Evolutionary conservation across 2,329 filamentous ascomycete species (phyloP), one percentile per base, ranked within the genome.

Genomic region (Fusarium chaquense): DNA sequence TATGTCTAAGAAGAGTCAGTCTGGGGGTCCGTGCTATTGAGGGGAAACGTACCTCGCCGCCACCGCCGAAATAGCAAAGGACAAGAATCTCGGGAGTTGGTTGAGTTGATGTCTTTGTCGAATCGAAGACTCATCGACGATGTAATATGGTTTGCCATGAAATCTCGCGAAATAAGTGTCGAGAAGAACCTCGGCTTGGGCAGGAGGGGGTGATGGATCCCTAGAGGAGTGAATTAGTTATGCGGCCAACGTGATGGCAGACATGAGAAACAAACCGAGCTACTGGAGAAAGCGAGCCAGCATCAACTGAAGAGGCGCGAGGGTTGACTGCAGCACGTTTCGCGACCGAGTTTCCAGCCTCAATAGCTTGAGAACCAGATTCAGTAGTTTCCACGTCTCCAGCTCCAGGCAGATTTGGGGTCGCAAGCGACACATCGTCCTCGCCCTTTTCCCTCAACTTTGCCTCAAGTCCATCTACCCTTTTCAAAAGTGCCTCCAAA

Each of bases 391-490:
- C 70, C 53, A 71, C 62, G 10, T 77, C 74, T 13, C 45, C 60
- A 12, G 45, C 47, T 13, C 40, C 71, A 4, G 63, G 58, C 26
- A 62, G 46, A 33, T 68, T 70, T 26, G 75, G 55, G 36, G 56
- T 56, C n/a, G 70, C 69, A 62, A 75, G 73, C 15, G 74, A 75
- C n/a, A 56, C 58, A 43, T 72, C 70, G 24, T 79, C 77, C 13
- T 79, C 78, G 70, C 89, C 89, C 74, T 90, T 88, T 68, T 91
- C 89, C 76, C 93, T 92, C 40, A 97, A 83, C 67, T 90, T 89
- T 76, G 92, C 93, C 78, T 97, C 93, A 52, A 97, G 83, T 2
- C 93, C 93, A 77, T 97, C 93, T 3, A 97, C 93, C 55, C 93
- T 87, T 79, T 95, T 97, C 62, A 97, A 77, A 11, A 97, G 82